Percentiles rank a stretch among this genome's conserved stretches.
Evolutionary conservation across 345 rosid genomes (phyloP).

Genomic region (Bretschneidera sinensis): DNA sequence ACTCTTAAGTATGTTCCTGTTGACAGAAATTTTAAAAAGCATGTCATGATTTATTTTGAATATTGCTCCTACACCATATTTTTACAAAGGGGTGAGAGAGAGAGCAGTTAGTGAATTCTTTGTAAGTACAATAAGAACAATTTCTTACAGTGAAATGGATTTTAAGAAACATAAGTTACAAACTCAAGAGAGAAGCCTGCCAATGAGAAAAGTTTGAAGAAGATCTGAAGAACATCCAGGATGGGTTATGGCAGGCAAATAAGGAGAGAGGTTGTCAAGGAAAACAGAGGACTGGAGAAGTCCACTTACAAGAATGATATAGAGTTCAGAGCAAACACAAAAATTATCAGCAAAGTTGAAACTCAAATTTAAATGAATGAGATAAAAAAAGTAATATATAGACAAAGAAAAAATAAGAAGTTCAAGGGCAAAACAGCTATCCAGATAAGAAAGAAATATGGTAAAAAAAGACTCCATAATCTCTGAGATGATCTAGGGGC

Average conservation of each 20-base stretch:
- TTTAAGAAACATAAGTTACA: not conserved
- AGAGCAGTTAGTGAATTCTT: not conserved
- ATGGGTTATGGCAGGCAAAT: too few relatives aligned
- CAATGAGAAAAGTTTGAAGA: not conserved
- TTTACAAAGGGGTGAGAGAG: not conserved
- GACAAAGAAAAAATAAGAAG: conserved; percentile 1
- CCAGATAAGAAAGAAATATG: conserved; percentile 4
- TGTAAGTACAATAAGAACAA: not conserved
- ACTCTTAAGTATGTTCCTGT: conserved; percentile 79
- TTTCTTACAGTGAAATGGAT: not conserved
- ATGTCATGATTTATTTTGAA: conserved; percentile 7
- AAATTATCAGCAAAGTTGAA: conserved; percentile 10
- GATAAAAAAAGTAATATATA: not conserved
- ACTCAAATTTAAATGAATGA: conserved; percentile 2
- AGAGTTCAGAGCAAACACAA: not conserved
- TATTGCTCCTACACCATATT: not conserved
- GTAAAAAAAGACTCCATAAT: conserved; percentile 23
- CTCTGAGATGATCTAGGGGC: conserved; percentile 48
- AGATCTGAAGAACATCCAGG: not conserved
- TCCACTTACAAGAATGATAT: not conserved
- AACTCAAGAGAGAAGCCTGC: not conserved
- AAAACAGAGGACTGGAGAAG: not conserved
- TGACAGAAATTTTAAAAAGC: conserved; percentile 10
- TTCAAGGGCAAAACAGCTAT: conserved; percentile 16
- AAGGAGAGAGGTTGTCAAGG: not conserved